Evolutionary conservation across 2,329 filamentous ascomycete genomes (phyloP).

Genomic region (Aureobasidium sp.): DNA sequence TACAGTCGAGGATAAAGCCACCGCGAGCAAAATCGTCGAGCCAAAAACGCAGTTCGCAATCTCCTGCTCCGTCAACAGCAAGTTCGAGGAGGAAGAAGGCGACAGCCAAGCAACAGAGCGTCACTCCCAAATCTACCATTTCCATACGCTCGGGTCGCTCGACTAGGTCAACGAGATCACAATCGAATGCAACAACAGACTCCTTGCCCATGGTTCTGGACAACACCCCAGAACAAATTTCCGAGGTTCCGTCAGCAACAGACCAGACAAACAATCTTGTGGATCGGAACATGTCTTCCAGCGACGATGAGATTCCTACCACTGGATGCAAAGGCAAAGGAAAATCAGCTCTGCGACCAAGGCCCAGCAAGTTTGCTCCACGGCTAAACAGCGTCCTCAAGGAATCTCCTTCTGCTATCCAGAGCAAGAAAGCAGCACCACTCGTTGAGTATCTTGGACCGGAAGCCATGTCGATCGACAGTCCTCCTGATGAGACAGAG

Average conservation of each 20-base stretch:
- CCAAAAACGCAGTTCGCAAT: slow-evolving; percentile 15
- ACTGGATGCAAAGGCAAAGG: slow-evolving; percentile 22
- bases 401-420: background rate
- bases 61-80: slow-evolving; percentile 18
- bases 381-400: background rate
- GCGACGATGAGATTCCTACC: background rate
- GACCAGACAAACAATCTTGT: background rate
- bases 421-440: background rate
- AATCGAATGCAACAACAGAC: background rate
- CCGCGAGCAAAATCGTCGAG: background rate
- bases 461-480: slow-evolving; percentile 25
- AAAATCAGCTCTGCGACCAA: slow-evolving; percentile 27
- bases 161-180: slow-evolving; percentile 1
- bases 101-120: background rate
- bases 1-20: slow-evolving; percentile 1
- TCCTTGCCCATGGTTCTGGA: background rate
- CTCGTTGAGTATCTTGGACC: slow-evolving; percentile 24
- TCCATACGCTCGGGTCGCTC: background rate
- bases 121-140: background rate
- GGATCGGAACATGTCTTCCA: background rate
- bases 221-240: background rate
- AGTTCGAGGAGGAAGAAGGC: slow-evolving; percentile 22
- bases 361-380: slow-evolving; percentile 22
- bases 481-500: slow-evolving; percentile 3
- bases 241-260: background rate